Percentiles rank a stretch among this genome's conserved stretches.
Conservation (phyloP, 306 rosid genomes). For the Medicago truncatula region MtrunA17r5.0-ANR NC_053045.1:52901001-52901500, state of each 20-base stretch:
- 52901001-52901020: too few relatives aligned
- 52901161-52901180: slow-evolving; percentile 86
- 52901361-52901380: background rate
- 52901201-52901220: slow-evolving; percentile 89
- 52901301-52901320: background rate
- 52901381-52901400: background rate
- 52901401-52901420: background rate
- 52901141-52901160: slow-evolving; percentile 89
- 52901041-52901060: background rate
- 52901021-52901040: background rate
- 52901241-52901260: slow-evolving; percentile 71
- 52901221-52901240: slow-evolving; percentile 85
- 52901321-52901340: background rate
- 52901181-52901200: slow-evolving; percentile 84
- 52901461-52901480: too few relatives aligned
- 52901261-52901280: slow-evolving; percentile 29
- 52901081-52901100: slow-evolving; percentile 9
- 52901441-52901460: background rate
- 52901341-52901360: background rate
- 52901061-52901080: background rate
- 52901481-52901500: too few relatives aligned
- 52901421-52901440: background rate
- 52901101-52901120: slow-evolving; percentile 75
- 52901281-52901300: background rate
- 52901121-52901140: slow-evolving; percentile 90